Evolutionary conservation across 2,329 filamentous ascomycete species (phyloP).

Genomic region (Epichloe brachyelytri): DNA sequence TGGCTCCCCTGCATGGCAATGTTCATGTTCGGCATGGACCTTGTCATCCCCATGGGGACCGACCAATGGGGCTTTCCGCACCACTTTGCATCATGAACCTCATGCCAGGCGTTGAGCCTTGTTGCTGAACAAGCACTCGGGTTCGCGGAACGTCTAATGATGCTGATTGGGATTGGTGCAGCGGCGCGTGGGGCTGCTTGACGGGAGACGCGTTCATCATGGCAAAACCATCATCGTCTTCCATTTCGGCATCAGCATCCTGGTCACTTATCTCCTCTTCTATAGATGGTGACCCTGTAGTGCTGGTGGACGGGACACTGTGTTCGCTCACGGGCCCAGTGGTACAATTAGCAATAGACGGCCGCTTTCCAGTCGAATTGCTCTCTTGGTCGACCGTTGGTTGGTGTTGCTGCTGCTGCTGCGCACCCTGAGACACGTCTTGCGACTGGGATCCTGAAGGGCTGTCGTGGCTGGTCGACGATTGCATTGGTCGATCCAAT

Average conservation of each 20-base stretch:
- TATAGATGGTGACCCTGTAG: conserved; percentile 25
- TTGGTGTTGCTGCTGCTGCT: conserved; percentile 12
- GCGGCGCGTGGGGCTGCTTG: conserved; percentile 22
- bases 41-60: conserved; percentile 27
- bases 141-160: conserved; percentile 32
- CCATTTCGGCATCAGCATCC: conserved; percentile 38
- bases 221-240: conserved; percentile 43
- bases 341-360: conserved; percentile 21
- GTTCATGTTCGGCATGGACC: conserved; percentile 34
- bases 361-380: conserved; percentile 11
- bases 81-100: conserved; percentile 32
- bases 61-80: conserved; percentile 21
- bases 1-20: conserved; percentile 26
- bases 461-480: conserved; percentile 10
- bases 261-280: conserved; percentile 25
- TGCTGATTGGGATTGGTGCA: conserved; percentile 28
- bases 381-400: not conserved
- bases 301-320: conserved; percentile 18
- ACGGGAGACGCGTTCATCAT: conserved; percentile 32
- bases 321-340: conserved; percentile 22
- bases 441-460: conserved; percentile 12
- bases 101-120: conserved; percentile 16
- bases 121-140: conserved; percentile 24
- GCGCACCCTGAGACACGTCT: conserved; percentile 12
- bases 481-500: conserved; percentile 24